Conservation (phyloP, 2,329 filamentous ascomycete species). For the Aspergillus neotritici region DNA sequence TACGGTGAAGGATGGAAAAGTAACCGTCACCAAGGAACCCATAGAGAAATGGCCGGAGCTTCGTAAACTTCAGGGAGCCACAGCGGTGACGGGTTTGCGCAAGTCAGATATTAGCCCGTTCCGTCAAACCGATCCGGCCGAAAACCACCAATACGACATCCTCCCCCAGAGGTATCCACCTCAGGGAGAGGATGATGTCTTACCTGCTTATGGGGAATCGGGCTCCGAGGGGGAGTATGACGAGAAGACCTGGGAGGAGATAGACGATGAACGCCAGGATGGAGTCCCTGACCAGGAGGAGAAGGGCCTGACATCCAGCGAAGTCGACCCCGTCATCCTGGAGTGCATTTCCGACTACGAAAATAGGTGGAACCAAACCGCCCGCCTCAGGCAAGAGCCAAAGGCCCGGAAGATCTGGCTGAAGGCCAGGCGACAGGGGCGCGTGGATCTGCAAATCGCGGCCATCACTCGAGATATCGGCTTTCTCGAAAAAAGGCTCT, state of each 20-base stretch:
- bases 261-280: conserved; percentile 48
- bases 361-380: conserved; percentile 53
- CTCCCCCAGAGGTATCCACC: conserved; percentile 42
- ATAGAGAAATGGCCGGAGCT: conserved; percentile 26
- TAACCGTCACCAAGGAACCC: conserved; percentile 23
- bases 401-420: conserved; percentile 61
- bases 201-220: conserved; percentile 54
- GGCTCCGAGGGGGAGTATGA: conserved; percentile 51
- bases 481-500: conserved; percentile 48
- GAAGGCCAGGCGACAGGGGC: conserved; percentile 43
- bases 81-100: neutral
- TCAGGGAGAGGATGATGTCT: conserved; percentile 37
- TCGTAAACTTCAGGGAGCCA: neutral
- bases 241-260: conserved; percentile 56
- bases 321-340: conserved; percentile 51
- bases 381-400: conserved; percentile 50
- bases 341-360: conserved; percentile 49
- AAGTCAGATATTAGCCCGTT: conserved; percentile 17
- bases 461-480: conserved; percentile 41
- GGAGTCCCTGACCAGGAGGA: conserved; percentile 17
- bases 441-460: conserved; percentile 41
- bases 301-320: conserved; percentile 38
- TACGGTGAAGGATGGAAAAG: conserved; percentile 18
- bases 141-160: neutral
- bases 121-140: conserved; percentile 12